Evolutionary conservation across 2,329 filamentous ascomycete species (phyloP).

Genomic region (Penicillium sp.): DNA sequence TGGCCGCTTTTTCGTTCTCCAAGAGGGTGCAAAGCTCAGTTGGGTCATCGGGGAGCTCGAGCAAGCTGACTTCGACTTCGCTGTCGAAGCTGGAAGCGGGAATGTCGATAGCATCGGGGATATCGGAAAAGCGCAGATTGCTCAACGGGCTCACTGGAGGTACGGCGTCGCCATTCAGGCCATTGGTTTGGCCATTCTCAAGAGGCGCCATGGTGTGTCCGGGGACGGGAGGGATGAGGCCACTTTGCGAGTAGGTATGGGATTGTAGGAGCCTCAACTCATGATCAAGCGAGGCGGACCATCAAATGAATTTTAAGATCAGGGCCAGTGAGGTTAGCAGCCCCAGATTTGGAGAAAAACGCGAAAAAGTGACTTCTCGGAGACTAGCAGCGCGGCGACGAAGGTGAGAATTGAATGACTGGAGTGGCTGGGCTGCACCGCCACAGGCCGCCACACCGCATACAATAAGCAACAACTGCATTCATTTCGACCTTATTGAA

Average conservation of each 20-base stretch:
- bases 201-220: constrained; percentile 50
- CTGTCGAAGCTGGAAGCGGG: constrained; percentile 61
- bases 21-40: constrained; percentile 93
- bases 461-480: neutral
- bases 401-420: constrained; percentile 11
- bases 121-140: constrained; percentile 57
- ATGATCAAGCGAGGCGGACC: constrained; percentile 25
- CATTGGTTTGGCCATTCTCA: constrained; percentile 53
- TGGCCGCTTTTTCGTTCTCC: constrained; percentile 88
- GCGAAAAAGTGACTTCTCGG: constrained; percentile 19
- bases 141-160: constrained; percentile 33
- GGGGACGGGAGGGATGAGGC: constrained; percentile 14
- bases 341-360: constrained; percentile 14
- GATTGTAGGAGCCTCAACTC: constrained; percentile 27
- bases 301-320: constrained; percentile 12
- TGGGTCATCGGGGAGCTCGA: constrained; percentile 86
- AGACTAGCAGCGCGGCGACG: constrained; percentile 20
- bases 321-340: constrained; percentile 7
- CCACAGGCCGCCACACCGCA: constrained; percentile 24
- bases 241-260: constrained; percentile 10
- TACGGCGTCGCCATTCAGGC: constrained; percentile 47
- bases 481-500: neutral
- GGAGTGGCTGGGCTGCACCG: constrained; percentile 28
- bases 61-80: constrained; percentile 87
- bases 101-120: constrained; percentile 63